Percentiles rank a stretch among this genome's conserved stretches.
Conservation (phyloP, 2,329 filamentous ascomycete species). For the Sphaerulina musiva region DNA sequence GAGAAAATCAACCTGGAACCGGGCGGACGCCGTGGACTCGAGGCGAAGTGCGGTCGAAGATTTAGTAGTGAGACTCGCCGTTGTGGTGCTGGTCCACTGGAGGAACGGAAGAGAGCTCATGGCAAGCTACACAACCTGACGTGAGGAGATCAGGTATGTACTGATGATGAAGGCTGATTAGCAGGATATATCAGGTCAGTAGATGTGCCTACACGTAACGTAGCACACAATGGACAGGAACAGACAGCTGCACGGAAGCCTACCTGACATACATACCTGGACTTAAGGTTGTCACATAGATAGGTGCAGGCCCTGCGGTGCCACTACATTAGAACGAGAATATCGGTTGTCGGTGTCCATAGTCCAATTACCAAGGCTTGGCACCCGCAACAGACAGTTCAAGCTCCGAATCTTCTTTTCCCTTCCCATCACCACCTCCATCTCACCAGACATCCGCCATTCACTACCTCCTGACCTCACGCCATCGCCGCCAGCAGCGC, state of each 20-base stretch:
- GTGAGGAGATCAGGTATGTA: too few species aligned
- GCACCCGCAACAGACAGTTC: not conserved
- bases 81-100: too few species aligned
- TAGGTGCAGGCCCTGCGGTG: not conserved
- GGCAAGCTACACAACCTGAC: too few species aligned
- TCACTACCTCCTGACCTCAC: not conserved
- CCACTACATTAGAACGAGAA: not conserved
- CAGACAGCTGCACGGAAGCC: too few species aligned
- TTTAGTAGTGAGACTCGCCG: not conserved
- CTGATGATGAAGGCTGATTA: too few species aligned
- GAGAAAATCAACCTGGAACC: constrained; percentile 1
- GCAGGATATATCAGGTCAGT: too few species aligned
- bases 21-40: not conserved
- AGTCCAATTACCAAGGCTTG: not conserved
- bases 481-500: not conserved
- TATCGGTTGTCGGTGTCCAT: too few species aligned
- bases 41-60: not conserved
- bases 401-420: not conserved
- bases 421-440: not conserved
- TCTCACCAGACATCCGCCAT: not conserved
- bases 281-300: not conserved
- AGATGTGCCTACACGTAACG: too few species aligned
- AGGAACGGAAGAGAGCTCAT: too few species aligned
- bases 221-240: too few species aligned
- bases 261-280: too few species aligned